Evolutionary conservation across 495 filamentous ascomycete genomes (phyloP).

Genomic region (Lophiotrema nucula): DNA sequence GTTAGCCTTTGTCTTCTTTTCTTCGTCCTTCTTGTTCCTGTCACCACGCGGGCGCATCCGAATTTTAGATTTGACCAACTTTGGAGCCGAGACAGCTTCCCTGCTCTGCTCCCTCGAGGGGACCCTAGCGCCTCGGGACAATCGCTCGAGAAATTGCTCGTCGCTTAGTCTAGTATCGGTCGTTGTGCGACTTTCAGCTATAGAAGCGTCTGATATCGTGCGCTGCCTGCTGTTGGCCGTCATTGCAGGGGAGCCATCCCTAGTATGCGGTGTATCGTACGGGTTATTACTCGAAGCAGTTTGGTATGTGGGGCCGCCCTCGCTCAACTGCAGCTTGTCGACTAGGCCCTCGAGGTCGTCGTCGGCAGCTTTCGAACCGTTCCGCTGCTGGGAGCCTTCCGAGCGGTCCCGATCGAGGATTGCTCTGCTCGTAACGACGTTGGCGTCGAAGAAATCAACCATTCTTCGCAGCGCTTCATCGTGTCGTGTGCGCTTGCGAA

Average conservation of each 20-base stretch:
- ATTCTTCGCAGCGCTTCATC: slow-evolving; percentile 74
- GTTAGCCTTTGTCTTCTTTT: slow-evolving; percentile 13
- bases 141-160: slow-evolving; percentile 27
- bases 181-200: slow-evolving; percentile 16
- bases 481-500: slow-evolving; percentile 68
- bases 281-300: background rate
- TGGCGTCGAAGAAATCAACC: slow-evolving; percentile 70
- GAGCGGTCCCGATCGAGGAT: slow-evolving; percentile 46
- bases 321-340: slow-evolving; percentile 8
- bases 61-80: slow-evolving; percentile 30
- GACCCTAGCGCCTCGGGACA: slow-evolving; percentile 16
- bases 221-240: slow-evolving; percentile 19
- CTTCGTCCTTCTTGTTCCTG: slow-evolving; percentile 22
- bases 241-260: slow-evolving; percentile 8
- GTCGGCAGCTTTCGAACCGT: slow-evolving; percentile 2
- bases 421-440: slow-evolving; percentile 57
- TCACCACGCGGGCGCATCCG: slow-evolving; percentile 27
- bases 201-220: slow-evolving; percentile 17
- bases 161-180: slow-evolving; percentile 29
- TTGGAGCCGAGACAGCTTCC: slow-evolving; percentile 8
- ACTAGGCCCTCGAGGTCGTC: slow-evolving; percentile 19
- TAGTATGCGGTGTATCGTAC: background rate
- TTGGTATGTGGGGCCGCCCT: slow-evolving; percentile 3
- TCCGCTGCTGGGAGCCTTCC: background rate
- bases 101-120: background rate